Base-by-base conservation (phyloP, 495 filamentous ascomycete genomes). In the Xanthoparmelia taractica region DNA sequence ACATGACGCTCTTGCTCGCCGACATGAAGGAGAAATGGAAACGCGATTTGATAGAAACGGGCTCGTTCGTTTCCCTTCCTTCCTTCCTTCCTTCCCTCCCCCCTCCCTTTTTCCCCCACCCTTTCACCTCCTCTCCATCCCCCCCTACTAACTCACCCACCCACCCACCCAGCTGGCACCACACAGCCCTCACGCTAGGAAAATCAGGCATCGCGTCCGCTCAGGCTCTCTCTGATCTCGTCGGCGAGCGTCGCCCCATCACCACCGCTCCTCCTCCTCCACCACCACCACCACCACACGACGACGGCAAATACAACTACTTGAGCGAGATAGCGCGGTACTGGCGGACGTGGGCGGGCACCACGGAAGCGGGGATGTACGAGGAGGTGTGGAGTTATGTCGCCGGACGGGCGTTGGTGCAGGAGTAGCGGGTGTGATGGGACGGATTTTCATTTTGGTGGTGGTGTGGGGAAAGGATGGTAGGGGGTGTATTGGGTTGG, bases 351-450 rank as follows among this genome's bases (percentile, higher is more conserved):
- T 54, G 50, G 50, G 10, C 13, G 6, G 27, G 48, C 4, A 18
- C 48, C 4, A 27, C 13, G 50, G 29, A 33, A 4, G 27, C 27
- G 50, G 5, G 17, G 50, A 1, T 5, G 15, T 54, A 54, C 18
- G 50, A 54, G 17, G 50, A 54, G 50, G 50, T 33, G 50, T 54
- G 50, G 50, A 20, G 1, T 20, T 54, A 54, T 33, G 29, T 54
- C 7, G 27, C 50, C 18, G 50, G 50, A 6, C 6, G 50, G 50
- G 15, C 50, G 5, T 54, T 54, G 50, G 50, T 54, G 27, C 17
- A 23, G 27, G 50, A 33, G 29, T 54, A 12, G 11, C n/a, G 13
- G 1, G 23, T 7, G n/a, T 6, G 45, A 27, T 20, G 15, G 40
- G n/a, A n/a, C n/a, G n/a, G n/a, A n/a, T n/a, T n/a, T n/a, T n/a